Base-by-base conservation (phyloP, 2,329 filamentous ascomycete genomes). In the Penicillium thymicola region DNA sequence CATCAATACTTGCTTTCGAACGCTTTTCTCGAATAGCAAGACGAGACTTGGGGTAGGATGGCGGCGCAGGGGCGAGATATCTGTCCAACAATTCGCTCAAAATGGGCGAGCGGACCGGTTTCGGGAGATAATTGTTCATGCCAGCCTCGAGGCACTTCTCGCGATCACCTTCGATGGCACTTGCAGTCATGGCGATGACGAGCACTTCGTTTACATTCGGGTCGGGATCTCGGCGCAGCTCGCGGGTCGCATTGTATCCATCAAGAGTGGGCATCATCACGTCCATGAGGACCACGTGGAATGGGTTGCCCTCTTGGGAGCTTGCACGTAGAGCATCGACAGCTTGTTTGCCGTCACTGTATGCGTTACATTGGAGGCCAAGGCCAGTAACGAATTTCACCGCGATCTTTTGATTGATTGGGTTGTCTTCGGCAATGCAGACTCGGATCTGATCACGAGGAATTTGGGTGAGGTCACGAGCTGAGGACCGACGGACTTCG, bases 151-250 rank as follows among this genome's bases (percentile, higher is more conserved):
- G 78, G 65, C 93, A 97, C 76, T 96, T 97, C 72, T 97, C 93
- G 46, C 92, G 83, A 70, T 97, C 93, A 18, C 93, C 93, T 70
- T 94, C 89, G 59, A 97, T 97, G 3, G 93, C 93, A 27, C 88
- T 92, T 1, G 93, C 93, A 1, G 93, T 97, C 93, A 97, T 97
- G 53, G 93, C 93, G 65, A 97, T 97, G 47, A 97, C 89, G n/a
- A 97, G 79, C 1, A 95, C 85, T 62, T 90, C 87, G 51, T 90
- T 83, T 11, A 97, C 90, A 8, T 84, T 83, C 36, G 91, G 87
- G 57, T 91, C 83, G 0, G 84, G 72, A 71, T 97, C 92, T 64
- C 85, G 85, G 10, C 92, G 87, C 43, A 97, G 85, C 56, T 91
- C 82, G 62, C 89, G 88, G 0, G 92, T 97, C 1, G 92, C 92